Percentiles rank a stretch among this genome's conserved stretches.
These are phyloP conservation scores for Gelatoporia subvermispora DNA, from an alignment of 768 basidiomycete species.

Conservation along the genomic window DNA sequence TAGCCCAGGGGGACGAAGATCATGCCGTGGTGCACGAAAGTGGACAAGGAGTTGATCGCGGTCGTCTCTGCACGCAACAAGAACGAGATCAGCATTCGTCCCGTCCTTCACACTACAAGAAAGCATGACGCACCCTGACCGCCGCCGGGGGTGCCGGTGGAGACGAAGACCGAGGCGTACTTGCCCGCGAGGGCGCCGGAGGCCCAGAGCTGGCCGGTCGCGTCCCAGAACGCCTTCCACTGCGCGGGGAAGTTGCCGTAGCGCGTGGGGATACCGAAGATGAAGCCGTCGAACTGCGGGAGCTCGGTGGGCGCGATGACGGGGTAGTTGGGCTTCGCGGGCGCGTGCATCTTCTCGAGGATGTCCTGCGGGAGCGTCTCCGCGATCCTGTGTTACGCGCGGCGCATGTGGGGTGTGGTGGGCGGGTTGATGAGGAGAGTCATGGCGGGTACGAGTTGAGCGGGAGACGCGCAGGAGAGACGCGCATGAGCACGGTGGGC, in stretches of 20 bases:
- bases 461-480: too few species aligned
- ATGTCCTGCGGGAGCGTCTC: slow-evolving; percentile 76
- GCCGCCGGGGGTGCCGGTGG: slow-evolving; percentile 66
- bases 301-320: slow-evolving; percentile 55
- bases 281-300: slow-evolving; percentile 63
- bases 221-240: slow-evolving; percentile 81
- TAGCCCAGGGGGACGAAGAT: slow-evolving; percentile 52
- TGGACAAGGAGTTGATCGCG: slow-evolving; percentile 32
- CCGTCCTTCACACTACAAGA: slow-evolving; percentile 24
- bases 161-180: slow-evolving; percentile 72
- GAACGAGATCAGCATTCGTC: slow-evolving; percentile 33
- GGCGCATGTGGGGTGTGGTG: too few species aligned
- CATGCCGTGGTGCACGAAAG: slow-evolving; percentile 53
- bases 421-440: too few species aligned
- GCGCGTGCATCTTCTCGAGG: slow-evolving; percentile 64
- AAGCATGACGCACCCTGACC: slow-evolving; percentile 48
- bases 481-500: background rate
- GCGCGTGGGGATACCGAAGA: slow-evolving; percentile 78
- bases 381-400: slow-evolving; percentile 43
- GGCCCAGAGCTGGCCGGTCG: slow-evolving; percentile 65
- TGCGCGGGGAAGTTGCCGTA: slow-evolving; percentile 81
- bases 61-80: slow-evolving; percentile 25
- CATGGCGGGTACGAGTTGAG: too few species aligned
- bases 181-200: slow-evolving; percentile 65
- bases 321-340: slow-evolving; percentile 69